Conservation (phyloP, 371 early-diverging fungal genomes). For the Polyrhizophydium stewartii region DNA sequence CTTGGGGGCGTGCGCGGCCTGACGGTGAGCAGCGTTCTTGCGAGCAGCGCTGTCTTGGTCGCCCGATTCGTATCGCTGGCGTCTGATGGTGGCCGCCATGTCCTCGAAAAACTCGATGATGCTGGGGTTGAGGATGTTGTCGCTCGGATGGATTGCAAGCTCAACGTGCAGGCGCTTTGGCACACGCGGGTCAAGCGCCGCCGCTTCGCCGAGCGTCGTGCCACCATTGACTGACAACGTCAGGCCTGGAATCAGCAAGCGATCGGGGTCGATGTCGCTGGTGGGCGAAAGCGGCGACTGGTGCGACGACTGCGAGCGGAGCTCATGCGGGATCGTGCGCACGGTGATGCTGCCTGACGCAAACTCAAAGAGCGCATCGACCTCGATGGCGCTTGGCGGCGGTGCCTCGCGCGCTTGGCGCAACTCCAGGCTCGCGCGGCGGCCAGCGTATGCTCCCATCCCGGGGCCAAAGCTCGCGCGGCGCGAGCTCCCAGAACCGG, state of each 20-base stretch:
- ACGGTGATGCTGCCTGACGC: background rate
- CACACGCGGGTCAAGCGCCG: no score
- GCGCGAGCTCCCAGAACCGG: background rate
- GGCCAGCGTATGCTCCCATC: no score
- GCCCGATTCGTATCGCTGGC: slow-evolving; percentile 1
- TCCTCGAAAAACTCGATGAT: slow-evolving; percentile 70
- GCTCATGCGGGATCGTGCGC: background rate
- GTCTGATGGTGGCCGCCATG: slow-evolving; percentile 56
- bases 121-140: slow-evolving; percentile 73
- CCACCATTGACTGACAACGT: background rate
- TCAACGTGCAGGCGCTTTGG: slow-evolving; percentile 46
- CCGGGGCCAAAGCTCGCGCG: no score
- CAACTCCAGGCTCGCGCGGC: background rate
- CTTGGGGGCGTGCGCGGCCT: background rate
- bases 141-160: slow-evolving; percentile 67
- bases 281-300: background rate
- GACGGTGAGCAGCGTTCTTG: background rate
- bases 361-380: background rate
- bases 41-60: background rate
- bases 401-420: no score
- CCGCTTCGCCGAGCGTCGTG: background rate
- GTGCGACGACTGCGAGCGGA: background rate
- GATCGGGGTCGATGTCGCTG: background rate
- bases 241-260: slow-evolving; percentile 1
- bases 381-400: background rate